A percentile compares a stretch with the other conserved stretches of the same genome.
Evolutionary conservation across 176 grass and related monocot species (phyloP).

Genomic region (Pontederia crassipes): DNA sequence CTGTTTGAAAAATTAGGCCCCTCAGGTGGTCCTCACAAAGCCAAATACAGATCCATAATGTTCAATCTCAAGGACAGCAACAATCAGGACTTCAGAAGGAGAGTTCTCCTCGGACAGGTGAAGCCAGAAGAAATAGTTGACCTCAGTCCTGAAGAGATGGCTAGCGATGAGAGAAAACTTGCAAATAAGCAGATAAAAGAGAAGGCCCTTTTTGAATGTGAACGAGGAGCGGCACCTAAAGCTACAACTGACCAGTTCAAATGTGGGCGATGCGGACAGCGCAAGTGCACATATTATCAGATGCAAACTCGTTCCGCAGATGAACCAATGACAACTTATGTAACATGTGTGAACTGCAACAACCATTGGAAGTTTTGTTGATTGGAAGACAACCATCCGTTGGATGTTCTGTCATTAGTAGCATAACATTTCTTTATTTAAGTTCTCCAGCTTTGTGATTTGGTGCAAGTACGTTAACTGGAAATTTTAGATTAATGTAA

Average conservation of each 20-base stretch:
- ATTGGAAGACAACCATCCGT: not conserved
- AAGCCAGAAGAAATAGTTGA: constrained; percentile 5
- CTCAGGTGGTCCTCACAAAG: constrained; percentile 9
- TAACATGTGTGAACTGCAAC: constrained; percentile 9
- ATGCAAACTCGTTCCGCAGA: constrained; percentile 9
- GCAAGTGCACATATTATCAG: constrained; percentile 7
- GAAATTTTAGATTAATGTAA: not conserved
- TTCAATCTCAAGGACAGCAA: constrained; percentile 16
- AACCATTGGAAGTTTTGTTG: constrained; percentile 15
- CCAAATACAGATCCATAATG: constrained; percentile 11
- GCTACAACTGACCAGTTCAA: constrained; percentile 13
- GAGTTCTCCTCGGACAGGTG: constrained; percentile 8
- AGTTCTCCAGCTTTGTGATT: not conserved
- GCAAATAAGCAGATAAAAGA: constrained; percentile 10
- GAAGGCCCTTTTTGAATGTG: constrained; percentile 14
- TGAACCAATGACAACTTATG: constrained; percentile 11
- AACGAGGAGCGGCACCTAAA: constrained; percentile 5
- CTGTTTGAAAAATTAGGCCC: constrained; percentile 7
- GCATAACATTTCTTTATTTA: no score
- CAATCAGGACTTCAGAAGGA: constrained; percentile 8
- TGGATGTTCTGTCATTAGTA: no score
- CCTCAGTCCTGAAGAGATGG: constrained; percentile 5
- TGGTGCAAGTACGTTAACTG: not conserved
- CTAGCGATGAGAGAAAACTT: constrained; percentile 1
- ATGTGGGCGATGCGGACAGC: constrained; percentile 7